Percentiles rank a stretch among this genome's conserved stretches.
These are phyloP conservation scores for Daldinia bambusicola DNA, from an alignment of 495 filamentous ascomycete species.

Conservation along the genomic window DNA sequence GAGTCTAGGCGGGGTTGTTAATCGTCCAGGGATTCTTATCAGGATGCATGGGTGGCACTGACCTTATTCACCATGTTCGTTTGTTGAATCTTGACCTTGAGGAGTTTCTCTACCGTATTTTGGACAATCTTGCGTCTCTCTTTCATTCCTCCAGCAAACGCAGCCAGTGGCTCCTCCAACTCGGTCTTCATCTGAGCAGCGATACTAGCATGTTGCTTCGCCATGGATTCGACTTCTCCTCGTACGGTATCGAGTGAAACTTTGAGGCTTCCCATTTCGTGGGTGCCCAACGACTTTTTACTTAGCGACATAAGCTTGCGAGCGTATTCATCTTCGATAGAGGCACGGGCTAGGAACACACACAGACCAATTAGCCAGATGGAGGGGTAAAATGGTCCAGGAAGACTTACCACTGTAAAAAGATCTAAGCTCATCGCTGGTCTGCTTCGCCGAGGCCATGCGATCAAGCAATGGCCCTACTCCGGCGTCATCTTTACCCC, in stretches of 20 bases:
- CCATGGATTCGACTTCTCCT: slow-evolving; percentile 93
- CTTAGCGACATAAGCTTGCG: slow-evolving; percentile 86
- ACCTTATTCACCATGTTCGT: slow-evolving; percentile 93
- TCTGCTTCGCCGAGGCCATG: slow-evolving; percentile 95
- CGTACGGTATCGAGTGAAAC: slow-evolving; percentile 86
- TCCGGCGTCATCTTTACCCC: slow-evolving; percentile 99
- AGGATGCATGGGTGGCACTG: slow-evolving; percentile 24
- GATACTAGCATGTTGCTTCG: slow-evolving; percentile 89
- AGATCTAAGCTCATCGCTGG: slow-evolving; percentile 89
- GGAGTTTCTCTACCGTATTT: slow-evolving; percentile 87
- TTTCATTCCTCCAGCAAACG: slow-evolving; percentile 93
- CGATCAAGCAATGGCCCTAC: slow-evolving; percentile 92
- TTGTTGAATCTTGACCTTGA: slow-evolving; percentile 92
- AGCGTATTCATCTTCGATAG: slow-evolving; percentile 98
- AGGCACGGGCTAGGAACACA: slow-evolving; percentile 73
- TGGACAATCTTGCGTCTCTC: slow-evolving; percentile 97
- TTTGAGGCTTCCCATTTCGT: slow-evolving; percentile 84
- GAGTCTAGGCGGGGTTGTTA: slow-evolving; percentile 65
- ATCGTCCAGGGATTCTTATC: slow-evolving; percentile 15
- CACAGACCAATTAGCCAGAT: slow-evolving; percentile 16
- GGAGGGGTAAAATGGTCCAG: neutral
- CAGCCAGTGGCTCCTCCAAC: slow-evolving; percentile 91
- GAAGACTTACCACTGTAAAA: slow-evolving; percentile 82
- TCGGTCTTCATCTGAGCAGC: slow-evolving; percentile 95
- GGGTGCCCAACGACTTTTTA: slow-evolving; percentile 89